These are phyloP conservation scores for Globisporangium paddicum DNA, from an alignment of 352 stramenopile species.

Conservation along the genomic window DNA sequence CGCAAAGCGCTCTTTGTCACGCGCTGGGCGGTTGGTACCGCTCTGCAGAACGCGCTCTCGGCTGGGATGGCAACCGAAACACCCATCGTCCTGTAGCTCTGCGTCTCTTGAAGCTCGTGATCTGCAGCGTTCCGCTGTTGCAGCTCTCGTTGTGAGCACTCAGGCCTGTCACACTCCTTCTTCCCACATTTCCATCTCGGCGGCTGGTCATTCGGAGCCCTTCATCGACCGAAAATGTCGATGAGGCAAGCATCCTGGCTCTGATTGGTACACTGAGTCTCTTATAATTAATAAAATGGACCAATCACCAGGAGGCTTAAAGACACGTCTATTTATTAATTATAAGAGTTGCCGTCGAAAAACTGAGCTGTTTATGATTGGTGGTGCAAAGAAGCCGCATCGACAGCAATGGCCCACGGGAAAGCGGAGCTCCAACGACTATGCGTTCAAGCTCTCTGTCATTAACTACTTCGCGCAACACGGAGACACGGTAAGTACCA, in stretches of 20 bases:
- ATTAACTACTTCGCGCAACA: too few relatives aligned
- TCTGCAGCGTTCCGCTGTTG: neutral
- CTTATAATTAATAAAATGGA: too few relatives aligned
- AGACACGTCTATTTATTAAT: too few relatives aligned
- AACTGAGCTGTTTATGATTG: neutral
- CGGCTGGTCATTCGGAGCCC: neutral
- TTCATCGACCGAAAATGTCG: neutral
- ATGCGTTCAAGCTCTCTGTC: too few relatives aligned
- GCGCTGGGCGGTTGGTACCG: neutral
- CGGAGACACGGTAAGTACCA: too few relatives aligned
- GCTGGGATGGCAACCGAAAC: slow-evolving; percentile 9
- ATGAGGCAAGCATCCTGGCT: neutral
- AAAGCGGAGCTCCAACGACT: too few relatives aligned
- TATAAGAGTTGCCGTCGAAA: neutral
- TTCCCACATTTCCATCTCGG: neutral
- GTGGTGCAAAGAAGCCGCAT: too few relatives aligned
- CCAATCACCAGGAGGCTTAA: neutral
- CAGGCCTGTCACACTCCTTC: neutral
- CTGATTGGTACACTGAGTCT: neutral
- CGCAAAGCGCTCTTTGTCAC: neutral
- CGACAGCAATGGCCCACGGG: too few relatives aligned
- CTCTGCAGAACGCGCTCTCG: neutral
- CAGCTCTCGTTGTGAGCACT: slow-evolving; percentile 1
- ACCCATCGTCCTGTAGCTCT: slow-evolving; percentile 2
- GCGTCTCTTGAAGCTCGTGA: slow-evolving; percentile 2